Conservation (phyloP, 2,329 filamentous ascomycete genomes). For the Venturia oleaginea region DNA sequence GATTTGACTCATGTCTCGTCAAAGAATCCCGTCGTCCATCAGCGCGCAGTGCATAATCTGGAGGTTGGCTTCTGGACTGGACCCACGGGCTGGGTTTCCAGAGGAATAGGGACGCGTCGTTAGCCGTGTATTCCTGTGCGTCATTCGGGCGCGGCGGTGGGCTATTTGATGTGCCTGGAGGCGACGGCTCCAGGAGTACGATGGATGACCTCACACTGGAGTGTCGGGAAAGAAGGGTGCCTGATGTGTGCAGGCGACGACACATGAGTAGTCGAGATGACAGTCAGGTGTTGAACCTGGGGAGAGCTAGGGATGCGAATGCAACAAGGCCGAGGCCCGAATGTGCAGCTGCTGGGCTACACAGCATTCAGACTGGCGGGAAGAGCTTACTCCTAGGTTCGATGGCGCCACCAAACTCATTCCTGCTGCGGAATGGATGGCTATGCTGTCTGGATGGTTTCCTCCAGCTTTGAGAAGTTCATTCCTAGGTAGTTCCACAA, state of each 20-base stretch:
- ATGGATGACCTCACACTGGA: background rate
- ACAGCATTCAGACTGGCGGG: background rate
- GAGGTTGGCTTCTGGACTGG: background rate
- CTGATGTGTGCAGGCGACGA: background rate
- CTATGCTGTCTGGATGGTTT: background rate
- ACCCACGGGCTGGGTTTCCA: background rate
- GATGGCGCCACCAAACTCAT: background rate
- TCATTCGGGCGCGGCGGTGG: background rate
- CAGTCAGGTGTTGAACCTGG: background rate
- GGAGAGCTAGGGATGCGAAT: slow-evolving; percentile 2
- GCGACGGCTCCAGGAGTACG: background rate
- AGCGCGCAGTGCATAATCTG: background rate
- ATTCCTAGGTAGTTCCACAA: background rate
- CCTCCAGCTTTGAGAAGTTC: background rate
- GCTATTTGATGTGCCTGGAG: background rate
- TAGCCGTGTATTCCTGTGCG: background rate
- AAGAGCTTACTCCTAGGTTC: background rate
- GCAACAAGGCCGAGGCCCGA: background rate
- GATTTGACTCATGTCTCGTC: background rate
- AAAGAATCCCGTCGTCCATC: background rate
- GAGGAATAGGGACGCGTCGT: background rate
- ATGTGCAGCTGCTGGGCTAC: background rate
- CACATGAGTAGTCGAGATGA: background rate
- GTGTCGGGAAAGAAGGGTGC: background rate
- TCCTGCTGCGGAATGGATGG: background rate